Base-by-base conservation (phyloP, 2,329 filamentous ascomycete genomes). In the Fusarium sterilihyphosum region DNA sequence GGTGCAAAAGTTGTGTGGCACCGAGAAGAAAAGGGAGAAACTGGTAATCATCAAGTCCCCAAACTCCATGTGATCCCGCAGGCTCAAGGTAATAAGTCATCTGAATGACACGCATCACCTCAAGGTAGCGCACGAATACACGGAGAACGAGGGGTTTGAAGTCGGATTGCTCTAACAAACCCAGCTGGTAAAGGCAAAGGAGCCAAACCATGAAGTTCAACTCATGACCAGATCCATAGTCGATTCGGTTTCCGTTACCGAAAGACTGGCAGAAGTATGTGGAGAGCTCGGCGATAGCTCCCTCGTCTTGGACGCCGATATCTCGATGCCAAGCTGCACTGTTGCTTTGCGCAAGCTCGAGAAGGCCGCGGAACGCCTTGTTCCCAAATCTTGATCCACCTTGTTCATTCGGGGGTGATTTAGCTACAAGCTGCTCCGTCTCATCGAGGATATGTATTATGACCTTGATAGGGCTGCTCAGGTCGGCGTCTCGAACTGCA, bases 121-220 rank as follows among this genome's bases (percentile, higher is more conserved):
- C 84, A 52, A 99, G 90, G 81, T 99, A 99, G 60, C 91, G 90
- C 38, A 90, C 87, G 81, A 98, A 98, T 63, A 98, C 90, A 65
- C 89, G 86, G 53, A 98, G 89, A 4, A 94, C 91, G 31, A 98
- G 82, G 8, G 92, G 85, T 38, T 90, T 89, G 83, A 98, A 97
- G 76, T 95, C 93, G 17, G 86, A 77, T 10, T 83, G 81, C 2
- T 88, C 84, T 41, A 98, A 81, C 26, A 94, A 82, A 17, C 87
- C 86, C 22, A 98, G 87, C 79, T 96, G 93, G 81, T 96, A 94
- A 2, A 99, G 91, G 80, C 94, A 98, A n/a, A 99, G 89, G 41
- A 98, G 89, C 95, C 96, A 99, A 80, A 98, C 92, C 82, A 96
- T 88, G 84, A 99, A 98, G 86, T 99, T 98, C 71, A 99, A 89